phyloP scores from a whole-genome alignment of 1,284 basidiomycete genomes.

The Phenoliferia sp. region DNA sequence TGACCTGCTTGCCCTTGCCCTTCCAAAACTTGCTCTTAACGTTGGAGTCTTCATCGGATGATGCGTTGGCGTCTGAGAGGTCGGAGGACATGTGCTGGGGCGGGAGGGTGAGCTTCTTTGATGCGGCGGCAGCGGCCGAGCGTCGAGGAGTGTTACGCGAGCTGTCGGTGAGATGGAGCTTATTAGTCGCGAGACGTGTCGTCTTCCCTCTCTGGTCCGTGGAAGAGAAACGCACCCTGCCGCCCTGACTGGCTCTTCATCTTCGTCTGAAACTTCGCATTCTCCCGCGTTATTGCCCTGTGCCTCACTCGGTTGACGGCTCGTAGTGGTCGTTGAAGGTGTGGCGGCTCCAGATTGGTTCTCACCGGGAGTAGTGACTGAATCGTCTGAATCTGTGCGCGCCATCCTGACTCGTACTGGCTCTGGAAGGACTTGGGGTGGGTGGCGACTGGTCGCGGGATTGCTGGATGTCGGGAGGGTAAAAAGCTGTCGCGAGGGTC shows the following conservation, averaged over 20 bases:
- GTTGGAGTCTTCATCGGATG: background rate
- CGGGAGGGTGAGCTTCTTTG: constrained; percentile 3
- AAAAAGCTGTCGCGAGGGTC: too few species aligned
- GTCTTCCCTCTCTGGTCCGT: background rate
- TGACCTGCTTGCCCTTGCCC: constrained; percentile 2
- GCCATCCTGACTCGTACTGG: background rate
- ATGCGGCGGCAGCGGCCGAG: constrained; percentile 1
- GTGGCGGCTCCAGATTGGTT: background rate
- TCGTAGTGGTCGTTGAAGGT: constrained; percentile 3
- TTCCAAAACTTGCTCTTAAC: background rate
- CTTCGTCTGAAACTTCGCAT: constrained; percentile 1
- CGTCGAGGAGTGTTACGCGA: constrained; percentile 9
- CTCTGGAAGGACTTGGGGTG: background rate
- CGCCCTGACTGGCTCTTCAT: background rate
- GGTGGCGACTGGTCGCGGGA: too few species aligned
- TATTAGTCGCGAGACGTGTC: background rate
- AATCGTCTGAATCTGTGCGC: background rate
- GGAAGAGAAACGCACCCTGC: background rate
- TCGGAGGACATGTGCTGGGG: constrained; percentile 9
- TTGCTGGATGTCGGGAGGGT: too few species aligned
- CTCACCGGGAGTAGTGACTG: background rate
- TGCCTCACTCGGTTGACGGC: background rate
- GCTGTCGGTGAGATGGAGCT: background rate
- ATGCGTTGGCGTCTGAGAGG: background rate
- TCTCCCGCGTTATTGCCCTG: background rate